A percentile compares a stretch with the other conserved stretches of the same genome.
phyloP scores from a whole-genome alignment of 2,329 filamentous ascomycete species.

The Epichloe hybrida region DNA sequence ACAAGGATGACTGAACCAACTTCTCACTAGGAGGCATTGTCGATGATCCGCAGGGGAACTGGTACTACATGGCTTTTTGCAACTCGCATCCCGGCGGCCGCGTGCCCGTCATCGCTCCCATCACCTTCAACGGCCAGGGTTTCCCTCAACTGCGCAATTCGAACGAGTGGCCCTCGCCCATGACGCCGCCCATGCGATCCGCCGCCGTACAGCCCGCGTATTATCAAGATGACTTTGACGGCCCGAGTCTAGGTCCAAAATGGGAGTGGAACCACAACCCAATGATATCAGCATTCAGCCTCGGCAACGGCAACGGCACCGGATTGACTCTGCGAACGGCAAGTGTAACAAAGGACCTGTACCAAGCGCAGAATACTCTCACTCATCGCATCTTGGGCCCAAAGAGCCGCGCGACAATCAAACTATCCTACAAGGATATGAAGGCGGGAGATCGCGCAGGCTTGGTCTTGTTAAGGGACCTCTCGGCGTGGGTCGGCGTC shows the following conservation, averaged over 20 bases:
- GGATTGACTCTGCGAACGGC: neutral
- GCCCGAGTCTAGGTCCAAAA: neutral
- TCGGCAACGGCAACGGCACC: neutral
- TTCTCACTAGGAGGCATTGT: neutral
- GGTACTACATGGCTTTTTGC: constrained; percentile 1
- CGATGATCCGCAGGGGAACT: neutral
- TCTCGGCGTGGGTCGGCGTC: neutral
- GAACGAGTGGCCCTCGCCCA: neutral
- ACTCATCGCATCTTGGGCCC: neutral
- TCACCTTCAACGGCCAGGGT: neutral
- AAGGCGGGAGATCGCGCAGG: neutral
- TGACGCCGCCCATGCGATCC: neutral
- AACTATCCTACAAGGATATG: neutral
- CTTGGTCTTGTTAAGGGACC: neutral
- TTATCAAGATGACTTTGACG: neutral
- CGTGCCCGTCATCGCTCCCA: neutral
- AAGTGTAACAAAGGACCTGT: neutral
- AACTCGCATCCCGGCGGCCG: neutral
- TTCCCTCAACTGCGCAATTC: neutral
- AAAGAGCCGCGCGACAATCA: neutral
- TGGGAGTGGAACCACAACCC: constrained; percentile 1
- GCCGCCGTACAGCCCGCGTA: neutral
- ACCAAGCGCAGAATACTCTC: neutral
- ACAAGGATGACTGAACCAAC: neutral
- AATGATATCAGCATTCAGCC: neutral